Base-by-base conservation (phyloP, 1,284 basidiomycete genomes). In the Cutaneotrichosporon sp. region DNA sequence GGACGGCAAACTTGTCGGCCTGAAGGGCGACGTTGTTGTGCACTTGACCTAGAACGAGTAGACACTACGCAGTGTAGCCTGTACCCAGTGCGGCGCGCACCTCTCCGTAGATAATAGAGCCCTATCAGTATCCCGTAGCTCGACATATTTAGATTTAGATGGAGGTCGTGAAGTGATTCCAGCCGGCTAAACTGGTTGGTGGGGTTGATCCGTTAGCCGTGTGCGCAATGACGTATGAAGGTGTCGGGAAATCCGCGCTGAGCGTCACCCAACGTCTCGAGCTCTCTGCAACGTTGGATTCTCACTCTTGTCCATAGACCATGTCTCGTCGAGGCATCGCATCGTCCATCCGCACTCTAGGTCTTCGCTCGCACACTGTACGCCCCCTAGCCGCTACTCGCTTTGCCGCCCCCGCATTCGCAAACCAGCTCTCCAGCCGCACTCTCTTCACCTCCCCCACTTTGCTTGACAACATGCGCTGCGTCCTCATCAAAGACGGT, bases 401-500 rank as follows among this genome's bases (percentile, higher is more conserved):
- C 17, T 6, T 27, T n/a, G n/a, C n/a, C 27, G 27, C 44, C 17
- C 27, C 20, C 29, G 33, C 37, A 29, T 29, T 17, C 22, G 31
- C 32, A 12, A 29, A 27, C 20, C 32, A 19, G 4, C 35, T 14
- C 35, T 46, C 24, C 29, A 27, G 42, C 24, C 17, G 49, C 7
- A 39, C 39, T 19, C 5, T 24, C 66, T 20, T 37, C 17, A 34
- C 44, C 17, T 11, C 37, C 19, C 34, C 16, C 39, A 24, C 11
- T 9, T 20, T 35, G 19, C 32, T 35, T n/a, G 56, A 62, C 2
- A 70, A 62, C 39, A 96, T 94, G 91, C 84, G 82, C 54, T 90
- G 88, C 26, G 79, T 96, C 44, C 78, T 90, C 34, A 80, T 96
- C 72, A 88, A 88, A 76, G 82, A 85, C 67, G 85, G 80, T 17